Percentiles rank a stretch among this genome's conserved stretches.
These are phyloP conservation scores for Phytophthora fragariaefolia DNA, from an alignment of 352 stramenopile genomes.

Conservation along the genomic window DNA sequence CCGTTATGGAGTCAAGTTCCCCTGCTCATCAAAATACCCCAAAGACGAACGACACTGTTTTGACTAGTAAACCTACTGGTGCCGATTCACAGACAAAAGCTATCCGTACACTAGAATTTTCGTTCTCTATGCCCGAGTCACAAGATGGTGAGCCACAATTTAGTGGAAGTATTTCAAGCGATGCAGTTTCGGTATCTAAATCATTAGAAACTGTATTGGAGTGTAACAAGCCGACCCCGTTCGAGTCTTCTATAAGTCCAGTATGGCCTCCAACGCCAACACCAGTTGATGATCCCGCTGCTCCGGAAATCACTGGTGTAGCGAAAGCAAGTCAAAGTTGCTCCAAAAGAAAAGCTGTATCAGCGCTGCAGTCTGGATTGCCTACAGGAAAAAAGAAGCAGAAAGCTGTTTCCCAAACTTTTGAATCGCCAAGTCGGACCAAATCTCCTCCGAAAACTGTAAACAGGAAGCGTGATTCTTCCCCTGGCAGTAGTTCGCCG, in stretches of 20 bases:
- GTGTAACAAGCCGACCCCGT: conserved; percentile 18
- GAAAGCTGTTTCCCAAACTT: conserved; percentile 9
- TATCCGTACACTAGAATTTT: conserved; percentile 72
- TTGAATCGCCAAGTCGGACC: conserved; percentile 9
- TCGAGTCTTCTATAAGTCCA: conserved; percentile 38
- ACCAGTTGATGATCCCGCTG: conserved; percentile 8
- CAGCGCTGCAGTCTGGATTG: conserved; percentile 3
- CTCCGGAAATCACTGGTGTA: conserved; percentile 1
- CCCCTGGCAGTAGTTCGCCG: conserved; percentile 9
- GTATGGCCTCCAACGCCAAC: conserved; percentile 26
- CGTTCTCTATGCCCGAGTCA: conserved; percentile 65
- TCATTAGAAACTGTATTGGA: conserved; percentile 24
- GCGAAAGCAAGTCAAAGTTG: background rate
- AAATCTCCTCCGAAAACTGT: conserved; percentile 21
- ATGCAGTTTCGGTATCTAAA: conserved; percentile 32
- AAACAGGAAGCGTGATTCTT: conserved; percentile 29
- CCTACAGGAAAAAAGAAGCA: conserved; percentile 25
- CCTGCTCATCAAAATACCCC: conserved; percentile 24
- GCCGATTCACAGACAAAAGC: conserved; percentile 51
- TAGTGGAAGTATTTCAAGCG: conserved; percentile 44
- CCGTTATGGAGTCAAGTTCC: conserved; percentile 13
- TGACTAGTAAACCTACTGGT: conserved; percentile 1
- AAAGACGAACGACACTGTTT: conserved; percentile 40
- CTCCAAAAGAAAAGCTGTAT: conserved; percentile 24
- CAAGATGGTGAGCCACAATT: conserved; percentile 58